phyloP scores from a whole-genome alignment of 73 alveolate genomes.

The Breviolum minutum region DNA sequence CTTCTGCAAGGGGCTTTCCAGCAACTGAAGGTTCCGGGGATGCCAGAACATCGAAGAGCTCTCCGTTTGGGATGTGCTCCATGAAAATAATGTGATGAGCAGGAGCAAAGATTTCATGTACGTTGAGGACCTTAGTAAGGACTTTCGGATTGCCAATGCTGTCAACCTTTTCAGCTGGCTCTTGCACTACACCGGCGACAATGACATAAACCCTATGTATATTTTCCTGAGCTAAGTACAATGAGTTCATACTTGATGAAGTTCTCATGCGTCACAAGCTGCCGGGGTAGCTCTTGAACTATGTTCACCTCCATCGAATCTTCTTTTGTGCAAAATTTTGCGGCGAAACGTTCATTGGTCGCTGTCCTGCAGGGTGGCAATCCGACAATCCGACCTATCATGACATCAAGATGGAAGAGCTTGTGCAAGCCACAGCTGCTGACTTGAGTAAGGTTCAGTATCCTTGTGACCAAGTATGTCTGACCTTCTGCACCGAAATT shows the following conservation, averaged over 20 bases:
- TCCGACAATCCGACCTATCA: not conserved
- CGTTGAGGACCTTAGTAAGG: conserved; percentile 12
- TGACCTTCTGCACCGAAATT: conserved; percentile 87
- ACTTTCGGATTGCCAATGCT: not conserved
- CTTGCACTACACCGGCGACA: not conserved
- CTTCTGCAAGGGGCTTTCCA: conserved; percentile 83
- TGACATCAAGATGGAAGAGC: not conserved
- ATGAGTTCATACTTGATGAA: conserved; percentile 92
- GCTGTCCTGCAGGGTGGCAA: conserved; percentile 18
- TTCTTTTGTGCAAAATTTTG: conserved; percentile 71
- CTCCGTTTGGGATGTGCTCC: conserved; percentile 95
- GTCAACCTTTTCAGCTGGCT: not conserved
- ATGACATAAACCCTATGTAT: not conserved
- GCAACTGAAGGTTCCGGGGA: conserved; percentile 72
- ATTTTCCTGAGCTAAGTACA: conserved; percentile 6
- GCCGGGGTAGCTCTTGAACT: conserved; percentile 86
- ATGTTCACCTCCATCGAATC: conserved; percentile 91
- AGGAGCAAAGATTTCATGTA: conserved; percentile 61
- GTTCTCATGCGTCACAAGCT: conserved; percentile 79
- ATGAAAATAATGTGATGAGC: conserved; percentile 90
- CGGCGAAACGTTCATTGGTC: conserved; percentile 66
- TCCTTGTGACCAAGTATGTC: conserved; percentile 80
- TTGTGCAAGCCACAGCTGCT: not conserved
- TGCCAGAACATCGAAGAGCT: conserved; percentile 90
- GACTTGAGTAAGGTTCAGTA: too few species aligned